A percentile compares a stretch with the other conserved stretches of the same genome.
phyloP scores from a whole-genome alignment of 768 basidiomycete species.

The Tylopilus sp. region DNA sequence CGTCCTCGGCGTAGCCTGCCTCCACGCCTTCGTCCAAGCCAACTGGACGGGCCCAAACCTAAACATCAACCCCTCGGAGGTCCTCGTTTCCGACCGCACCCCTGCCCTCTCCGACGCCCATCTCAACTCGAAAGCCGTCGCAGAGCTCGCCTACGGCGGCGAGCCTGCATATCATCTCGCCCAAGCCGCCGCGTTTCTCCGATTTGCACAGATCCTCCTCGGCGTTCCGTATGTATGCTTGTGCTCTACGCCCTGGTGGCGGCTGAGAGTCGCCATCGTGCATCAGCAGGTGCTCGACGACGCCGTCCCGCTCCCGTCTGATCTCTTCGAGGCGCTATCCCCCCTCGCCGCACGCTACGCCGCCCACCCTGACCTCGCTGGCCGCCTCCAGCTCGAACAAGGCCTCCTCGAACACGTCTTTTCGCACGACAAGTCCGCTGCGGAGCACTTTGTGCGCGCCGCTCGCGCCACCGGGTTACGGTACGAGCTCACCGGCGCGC shows the following conservation, averaged over 20 bases:
- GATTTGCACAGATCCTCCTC: constrained; percentile 71
- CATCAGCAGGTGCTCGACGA: constrained; percentile 83
- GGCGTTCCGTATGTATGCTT: constrained; percentile 47
- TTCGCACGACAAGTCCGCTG: constrained; percentile 71
- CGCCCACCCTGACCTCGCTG: constrained; percentile 60
- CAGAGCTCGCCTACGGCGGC: constrained; percentile 77
- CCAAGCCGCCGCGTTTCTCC: constrained; percentile 62
- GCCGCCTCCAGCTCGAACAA: constrained; percentile 67
- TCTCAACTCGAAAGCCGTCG: constrained; percentile 64
- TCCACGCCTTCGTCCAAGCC: constrained; percentile 87
- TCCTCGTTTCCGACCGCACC: constrained; percentile 36
- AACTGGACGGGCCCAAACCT: constrained; percentile 98
- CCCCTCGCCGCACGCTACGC: constrained; percentile 40
- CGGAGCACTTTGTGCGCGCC: constrained; percentile 73
- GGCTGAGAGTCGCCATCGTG: constrained; percentile 64
- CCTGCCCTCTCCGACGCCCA: constrained; percentile 38
- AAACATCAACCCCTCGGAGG: constrained; percentile 44
- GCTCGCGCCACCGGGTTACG: constrained; percentile 74
- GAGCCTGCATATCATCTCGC: constrained; percentile 96
- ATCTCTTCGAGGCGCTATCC: constrained; percentile 39
- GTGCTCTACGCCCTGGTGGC: constrained; percentile 71
- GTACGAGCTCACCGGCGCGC: constrained; percentile 89
- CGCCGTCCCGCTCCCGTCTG: constrained; percentile 56
- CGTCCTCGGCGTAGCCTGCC: constrained; percentile 67
- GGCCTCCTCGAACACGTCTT: constrained; percentile 80